These are phyloP conservation scores for Plasmodium cynomolgi DNA, from an alignment of 169 alveolate species.

Conservation along the genomic window DNA sequence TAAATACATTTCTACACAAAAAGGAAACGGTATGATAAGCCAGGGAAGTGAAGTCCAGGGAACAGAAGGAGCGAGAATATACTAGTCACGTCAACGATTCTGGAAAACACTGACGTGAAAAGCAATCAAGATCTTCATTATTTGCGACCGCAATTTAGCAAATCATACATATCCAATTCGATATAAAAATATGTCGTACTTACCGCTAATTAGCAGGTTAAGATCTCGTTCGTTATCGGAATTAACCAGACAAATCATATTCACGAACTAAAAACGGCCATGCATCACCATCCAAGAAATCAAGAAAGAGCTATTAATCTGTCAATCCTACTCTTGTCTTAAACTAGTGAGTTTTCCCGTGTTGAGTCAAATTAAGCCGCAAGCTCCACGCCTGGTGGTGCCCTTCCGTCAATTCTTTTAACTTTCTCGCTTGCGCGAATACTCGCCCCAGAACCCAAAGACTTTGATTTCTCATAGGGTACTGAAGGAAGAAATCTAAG, in stretches of 20 bases:
- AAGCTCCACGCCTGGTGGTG: slow-evolving; percentile 95
- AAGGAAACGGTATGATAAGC: neutral
- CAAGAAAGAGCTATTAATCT: slow-evolving; percentile 92
- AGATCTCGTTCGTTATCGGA: slow-evolving; percentile 95
- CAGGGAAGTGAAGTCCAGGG: neutral
- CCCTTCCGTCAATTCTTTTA: slow-evolving; percentile 94
- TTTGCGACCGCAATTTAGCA: too few species aligned
- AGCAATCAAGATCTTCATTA: too few species aligned
- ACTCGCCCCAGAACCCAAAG: slow-evolving; percentile 96
- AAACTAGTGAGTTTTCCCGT: slow-evolving; percentile 93
- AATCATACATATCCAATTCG: neutral
- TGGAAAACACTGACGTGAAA: too few species aligned
- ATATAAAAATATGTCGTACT: slow-evolving; percentile 23
- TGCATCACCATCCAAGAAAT: slow-evolving; percentile 93
- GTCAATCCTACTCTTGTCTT: slow-evolving; percentile 92
- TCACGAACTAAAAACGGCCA: slow-evolving; percentile 93
- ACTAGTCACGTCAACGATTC: too few species aligned
- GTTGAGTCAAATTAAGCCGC: slow-evolving; percentile 94
- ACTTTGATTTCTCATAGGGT: slow-evolving; percentile 92
- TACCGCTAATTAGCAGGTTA: slow-evolving; percentile 92
- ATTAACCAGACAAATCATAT: slow-evolving; percentile 82
- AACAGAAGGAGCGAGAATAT: too few species aligned
- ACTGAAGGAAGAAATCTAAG: slow-evolving; percentile 82
- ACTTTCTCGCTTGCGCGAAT: slow-evolving; percentile 97
- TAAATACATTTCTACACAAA: slow-evolving; percentile 21